A percentile compares a stretch with the other conserved stretches of the same genome.
These are phyloP conservation scores for Acrocalymma vagum DNA, from an alignment of 2,329 filamentous ascomycete genomes.

Conservation along the genomic window DNA sequence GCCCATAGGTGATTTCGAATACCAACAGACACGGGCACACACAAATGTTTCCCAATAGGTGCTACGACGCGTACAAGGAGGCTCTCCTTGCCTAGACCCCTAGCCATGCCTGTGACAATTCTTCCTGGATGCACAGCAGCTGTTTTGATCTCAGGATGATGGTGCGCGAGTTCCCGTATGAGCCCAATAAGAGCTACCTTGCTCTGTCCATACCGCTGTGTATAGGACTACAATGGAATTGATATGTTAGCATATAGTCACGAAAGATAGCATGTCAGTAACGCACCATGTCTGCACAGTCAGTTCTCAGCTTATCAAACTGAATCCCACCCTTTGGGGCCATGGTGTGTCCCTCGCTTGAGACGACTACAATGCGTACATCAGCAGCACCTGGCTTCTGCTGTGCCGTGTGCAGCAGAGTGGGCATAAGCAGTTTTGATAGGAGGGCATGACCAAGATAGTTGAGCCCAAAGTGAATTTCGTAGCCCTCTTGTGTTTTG, in stretches of 20 bases:
- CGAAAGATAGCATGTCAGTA: background rate
- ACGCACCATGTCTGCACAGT: conserved; percentile 8
- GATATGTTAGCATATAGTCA: conserved; percentile 1
- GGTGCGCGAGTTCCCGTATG: conserved; percentile 21
- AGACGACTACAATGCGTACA: conserved; percentile 11
- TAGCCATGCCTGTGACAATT: conserved; percentile 7
- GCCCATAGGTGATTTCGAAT: conserved; percentile 56
- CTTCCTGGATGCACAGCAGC: conserved; percentile 12
- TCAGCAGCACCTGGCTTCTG: conserved; percentile 1
- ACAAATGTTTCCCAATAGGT: conserved; percentile 7
- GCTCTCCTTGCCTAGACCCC: conserved; percentile 7
- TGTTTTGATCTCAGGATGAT: conserved; percentile 4
- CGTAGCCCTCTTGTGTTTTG: conserved; percentile 52
- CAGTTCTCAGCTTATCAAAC: conserved; percentile 11
- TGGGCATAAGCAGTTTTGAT: conserved; percentile 10
- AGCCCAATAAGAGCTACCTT: conserved; percentile 58
- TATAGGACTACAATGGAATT: background rate
- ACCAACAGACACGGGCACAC: conserved; percentile 9
- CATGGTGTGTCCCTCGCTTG: conserved; percentile 8
- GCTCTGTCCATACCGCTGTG: conserved; percentile 49
- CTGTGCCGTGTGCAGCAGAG: conserved; percentile 4
- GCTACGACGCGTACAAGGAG: conserved; percentile 6
- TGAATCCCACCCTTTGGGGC: conserved; percentile 11
- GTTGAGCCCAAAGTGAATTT: conserved; percentile 57
- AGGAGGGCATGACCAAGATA: conserved; percentile 29